A percentile compares a stretch with the other conserved stretches of the same genome.
These are phyloP conservation scores for Trypanosoma boissoni DNA, from an alignment of 208 protist species.

Conservation along the genomic window DNA sequence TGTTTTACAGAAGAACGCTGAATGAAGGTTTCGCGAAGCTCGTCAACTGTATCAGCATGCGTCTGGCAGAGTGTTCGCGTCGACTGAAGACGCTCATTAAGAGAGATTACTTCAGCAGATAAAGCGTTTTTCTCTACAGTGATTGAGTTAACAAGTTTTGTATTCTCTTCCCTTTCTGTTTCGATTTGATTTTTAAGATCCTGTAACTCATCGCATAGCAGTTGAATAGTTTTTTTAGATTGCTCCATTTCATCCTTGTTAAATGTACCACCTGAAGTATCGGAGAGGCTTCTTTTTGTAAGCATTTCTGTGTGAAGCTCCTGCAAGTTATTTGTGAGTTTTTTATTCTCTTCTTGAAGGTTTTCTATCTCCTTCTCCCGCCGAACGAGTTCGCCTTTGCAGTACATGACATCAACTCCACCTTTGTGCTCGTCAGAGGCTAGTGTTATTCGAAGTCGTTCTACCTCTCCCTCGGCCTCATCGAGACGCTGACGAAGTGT, in stretches of 20 bases:
- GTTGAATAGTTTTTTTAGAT: slow-evolving; percentile 1
- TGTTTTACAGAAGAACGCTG: slow-evolving; percentile 5
- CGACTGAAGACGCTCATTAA: slow-evolving; percentile 2
- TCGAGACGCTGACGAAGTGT: slow-evolving; percentile 32
- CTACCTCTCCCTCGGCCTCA: slow-evolving; percentile 20
- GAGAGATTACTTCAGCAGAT: background rate
- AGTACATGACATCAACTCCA: background rate
- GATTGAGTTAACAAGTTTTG: background rate
- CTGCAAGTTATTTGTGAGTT: slow-evolving; percentile 6
- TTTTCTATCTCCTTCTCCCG: slow-evolving; percentile 2
- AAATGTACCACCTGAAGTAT: background rate
- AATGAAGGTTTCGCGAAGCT: slow-evolving; percentile 4
- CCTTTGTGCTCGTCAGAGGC: background rate
- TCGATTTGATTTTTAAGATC: slow-evolving; percentile 18
- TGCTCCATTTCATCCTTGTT: slow-evolving; percentile 2
- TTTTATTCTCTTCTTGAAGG: slow-evolving; percentile 14
- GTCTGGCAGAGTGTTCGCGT: background rate
- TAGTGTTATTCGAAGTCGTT: slow-evolving; percentile 5
- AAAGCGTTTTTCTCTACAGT: slow-evolving; percentile 11
- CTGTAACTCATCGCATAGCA: slow-evolving; percentile 10
- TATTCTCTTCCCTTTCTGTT: slow-evolving; percentile 8
- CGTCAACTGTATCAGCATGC: slow-evolving; percentile 2
- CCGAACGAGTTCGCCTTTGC: background rate
- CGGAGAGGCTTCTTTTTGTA: background rate
- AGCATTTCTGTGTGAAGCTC: slow-evolving; percentile 16